These are phyloP conservation scores for Quercus engelmannii DNA, from an alignment of 306 rosid species.

Conservation along the genomic window DNA sequence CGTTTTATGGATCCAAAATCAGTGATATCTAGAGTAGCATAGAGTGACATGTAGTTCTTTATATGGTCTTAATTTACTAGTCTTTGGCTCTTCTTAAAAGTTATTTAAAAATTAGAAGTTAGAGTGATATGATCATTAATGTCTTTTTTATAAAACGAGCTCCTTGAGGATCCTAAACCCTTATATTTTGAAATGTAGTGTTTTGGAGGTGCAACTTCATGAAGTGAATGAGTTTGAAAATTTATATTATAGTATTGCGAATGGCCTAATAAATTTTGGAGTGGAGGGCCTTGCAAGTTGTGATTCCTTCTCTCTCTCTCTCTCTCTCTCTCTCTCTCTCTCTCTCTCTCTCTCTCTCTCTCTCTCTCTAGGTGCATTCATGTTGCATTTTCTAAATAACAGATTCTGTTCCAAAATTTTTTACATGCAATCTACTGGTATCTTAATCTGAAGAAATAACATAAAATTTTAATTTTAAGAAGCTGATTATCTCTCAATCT, in stretches of 20 bases:
- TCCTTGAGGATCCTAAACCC: not conserved
- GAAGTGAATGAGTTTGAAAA: not conserved
- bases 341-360: not conserved
- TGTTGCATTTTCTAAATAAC: not conserved
- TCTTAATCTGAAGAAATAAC: not conserved
- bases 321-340: not conserved
- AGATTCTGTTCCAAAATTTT: not conserved
- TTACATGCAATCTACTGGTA: not conserved
- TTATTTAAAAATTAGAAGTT: not conserved
- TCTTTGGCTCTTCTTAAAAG: not conserved
- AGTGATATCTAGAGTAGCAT: not conserved
- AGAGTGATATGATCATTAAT: not conserved
- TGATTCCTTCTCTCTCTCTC: not conserved
- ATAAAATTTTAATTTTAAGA: not conserved
- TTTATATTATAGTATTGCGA: not conserved
- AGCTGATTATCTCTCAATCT: not conserved
- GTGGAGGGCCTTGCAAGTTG: not conserved
- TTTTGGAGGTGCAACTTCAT: not conserved
- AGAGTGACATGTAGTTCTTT: not conserved
- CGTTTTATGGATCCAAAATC: not conserved
- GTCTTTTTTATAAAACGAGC: not conserved
- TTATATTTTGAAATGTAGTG: not conserved
- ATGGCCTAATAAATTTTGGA: not conserved
- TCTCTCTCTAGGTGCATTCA: not conserved
- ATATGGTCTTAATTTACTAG: not conserved